Evolutionary conservation across 2,329 filamentous ascomycete genomes (phyloP).

Genomic region (Aureobasidium sp.): DNA sequence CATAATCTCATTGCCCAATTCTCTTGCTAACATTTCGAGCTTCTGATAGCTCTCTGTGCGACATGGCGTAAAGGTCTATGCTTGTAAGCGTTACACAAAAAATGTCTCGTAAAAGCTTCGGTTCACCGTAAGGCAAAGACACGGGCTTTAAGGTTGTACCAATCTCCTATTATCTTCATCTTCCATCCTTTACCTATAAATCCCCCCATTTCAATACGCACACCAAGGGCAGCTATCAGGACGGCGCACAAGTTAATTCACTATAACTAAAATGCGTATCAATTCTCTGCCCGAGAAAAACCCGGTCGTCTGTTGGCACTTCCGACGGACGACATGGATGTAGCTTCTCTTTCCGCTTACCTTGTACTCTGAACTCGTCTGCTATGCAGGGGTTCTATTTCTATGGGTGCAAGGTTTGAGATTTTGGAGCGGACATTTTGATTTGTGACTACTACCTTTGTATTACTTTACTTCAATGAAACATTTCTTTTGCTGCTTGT

Average conservation of each 20-base stretch:
- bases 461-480: too few relatives aligned
- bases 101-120: background rate
- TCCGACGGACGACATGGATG: slow-evolving; percentile 7
- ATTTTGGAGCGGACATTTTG: background rate
- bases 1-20: slow-evolving; percentile 3
- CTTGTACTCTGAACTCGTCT: slow-evolving; percentile 1
- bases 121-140: too few relatives aligned
- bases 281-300: slow-evolving; percentile 14
- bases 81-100: background rate
- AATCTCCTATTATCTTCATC: background rate
- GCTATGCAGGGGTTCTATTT: slow-evolving; percentile 8
- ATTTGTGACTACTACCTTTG: background rate
- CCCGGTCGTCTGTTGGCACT: slow-evolving; percentile 5
- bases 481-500: too few relatives aligned
- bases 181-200: too few relatives aligned
- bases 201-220: background rate
- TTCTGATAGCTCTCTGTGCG: background rate
- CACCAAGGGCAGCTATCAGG: slow-evolving; percentile 12
- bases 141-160: background rate
- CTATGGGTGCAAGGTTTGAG: slow-evolving; percentile 1
- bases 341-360: slow-evolving; percentile 10
- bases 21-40: background rate
- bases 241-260: slow-evolving; percentile 14
- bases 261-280: slow-evolving; percentile 13
- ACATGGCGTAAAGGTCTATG: background rate